phyloP scores from a whole-genome alignment of 2,329 filamentous ascomycete genomes.

The Colletotrichum camelliae region DNA sequence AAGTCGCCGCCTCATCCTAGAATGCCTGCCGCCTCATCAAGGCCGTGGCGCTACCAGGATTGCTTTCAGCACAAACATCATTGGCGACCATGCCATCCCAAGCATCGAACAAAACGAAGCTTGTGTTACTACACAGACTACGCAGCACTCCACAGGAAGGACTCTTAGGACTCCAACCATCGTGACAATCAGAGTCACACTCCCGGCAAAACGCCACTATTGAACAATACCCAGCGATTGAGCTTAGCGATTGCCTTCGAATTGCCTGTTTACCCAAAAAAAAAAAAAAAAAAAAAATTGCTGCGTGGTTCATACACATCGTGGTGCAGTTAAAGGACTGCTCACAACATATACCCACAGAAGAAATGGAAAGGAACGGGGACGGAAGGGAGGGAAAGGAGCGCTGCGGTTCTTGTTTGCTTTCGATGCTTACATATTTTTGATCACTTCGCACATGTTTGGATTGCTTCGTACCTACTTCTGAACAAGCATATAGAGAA shows the following conservation, averaged over 20 bases:
- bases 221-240: not conserved
- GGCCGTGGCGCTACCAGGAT: not conserved
- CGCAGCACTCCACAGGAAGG: not conserved
- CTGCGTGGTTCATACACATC: not conserved
- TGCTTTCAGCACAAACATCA: not conserved
- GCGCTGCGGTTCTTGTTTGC: not conserved
- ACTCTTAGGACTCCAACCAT: not conserved
- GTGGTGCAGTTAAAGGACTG: not conserved
- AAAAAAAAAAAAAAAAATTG: not conserved
- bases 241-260: not conserved
- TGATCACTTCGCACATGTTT: not conserved
- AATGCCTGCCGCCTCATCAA: too few relatives aligned
- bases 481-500: not conserved
- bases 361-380: too few relatives aligned
- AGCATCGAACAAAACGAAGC: not conserved
- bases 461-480: not conserved
- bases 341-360: too few relatives aligned
- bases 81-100: not conserved
- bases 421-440: not conserved
- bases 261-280: not conserved
- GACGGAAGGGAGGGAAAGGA: not conserved
- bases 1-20: too few relatives aligned
- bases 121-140: not conserved
- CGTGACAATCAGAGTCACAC: not conserved
- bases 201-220: not conserved